Evolutionary conservation across 176 grass and related monocot genomes (phyloP), one percentile per base, ranked within the genome.

Genomic region (Cocos nucifera): DNA sequence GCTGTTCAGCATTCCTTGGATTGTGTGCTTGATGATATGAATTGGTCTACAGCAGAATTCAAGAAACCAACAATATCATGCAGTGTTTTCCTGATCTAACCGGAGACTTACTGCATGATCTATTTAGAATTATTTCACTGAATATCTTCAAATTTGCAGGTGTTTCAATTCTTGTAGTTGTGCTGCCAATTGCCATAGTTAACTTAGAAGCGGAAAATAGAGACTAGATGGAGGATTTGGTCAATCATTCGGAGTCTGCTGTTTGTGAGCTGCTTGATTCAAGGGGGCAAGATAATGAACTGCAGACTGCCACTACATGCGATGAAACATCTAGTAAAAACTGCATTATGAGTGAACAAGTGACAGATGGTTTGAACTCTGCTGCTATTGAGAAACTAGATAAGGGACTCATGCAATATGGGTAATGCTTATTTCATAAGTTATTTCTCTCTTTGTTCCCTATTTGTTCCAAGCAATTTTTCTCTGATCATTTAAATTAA

Each of bases 101-200:
- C 63, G 78, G 75, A 62, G 48, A 59, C 27, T 50, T 22, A 76
- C 78, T 79, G 59, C 82, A 77, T 77, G 68, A 29, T 74, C 66
- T 80, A 85, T 71, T 88, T 58, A 58, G 73, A 78, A 62, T 44
- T 14, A 69, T 73, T 78, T 72, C 59, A 49, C 85, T 86, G 83
- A 97, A 77, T 69, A 22, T 73, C 62, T 68, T 86, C 32, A 70
- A 88, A 73, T 53, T 73, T 98, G 84, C 87, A 92, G 93, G 93
- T 98, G 69, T 66, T 49, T 85, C 51, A 54, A 22, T 56, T 90
- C 66, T 69, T 84, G 70, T 82, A 12, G 77, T 80, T 78, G 61
- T 49, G 72, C 53, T 76, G 32, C 21, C 21, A 21, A 21, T 21
- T 21, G 21, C 51, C 44, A 52, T 58, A 73, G 59, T 23, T 57